Evolutionary conservation across 371 early-diverging fungal genomes (phyloP).

Genomic region (Mucor racemosus): DNA sequence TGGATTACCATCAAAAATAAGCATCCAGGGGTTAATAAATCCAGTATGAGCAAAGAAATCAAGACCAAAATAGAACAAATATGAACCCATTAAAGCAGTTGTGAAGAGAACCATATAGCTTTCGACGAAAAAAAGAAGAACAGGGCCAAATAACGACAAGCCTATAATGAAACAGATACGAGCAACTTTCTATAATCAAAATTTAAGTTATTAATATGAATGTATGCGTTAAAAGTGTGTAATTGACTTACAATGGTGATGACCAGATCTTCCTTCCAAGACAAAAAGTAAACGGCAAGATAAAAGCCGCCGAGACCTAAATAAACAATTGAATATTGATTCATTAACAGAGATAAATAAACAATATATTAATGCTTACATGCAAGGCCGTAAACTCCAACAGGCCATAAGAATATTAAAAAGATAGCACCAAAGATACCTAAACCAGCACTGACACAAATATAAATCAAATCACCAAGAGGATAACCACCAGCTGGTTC

Average conservation of each 20-base stretch:
- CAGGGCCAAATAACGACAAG: slow-evolving; percentile 34
- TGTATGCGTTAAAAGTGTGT: not conserved
- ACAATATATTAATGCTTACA: slow-evolving; percentile 1
- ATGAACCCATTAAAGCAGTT: slow-evolving; percentile 52
- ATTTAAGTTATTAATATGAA: not conserved
- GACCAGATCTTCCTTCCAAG: slow-evolving; percentile 49
- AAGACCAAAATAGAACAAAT: slow-evolving; percentile 54
- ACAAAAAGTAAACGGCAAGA: slow-evolving; percentile 49
- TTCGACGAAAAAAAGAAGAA: slow-evolving; percentile 39
- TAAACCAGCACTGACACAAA: slow-evolving; percentile 50
- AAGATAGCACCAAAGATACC: slow-evolving; percentile 43
- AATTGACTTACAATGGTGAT: slow-evolving; percentile 44
- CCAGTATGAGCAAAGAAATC: slow-evolving; percentile 62
- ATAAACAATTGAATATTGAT: not conserved
- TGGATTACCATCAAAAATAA: slow-evolving; percentile 48
- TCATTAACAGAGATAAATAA: too few relatives aligned
- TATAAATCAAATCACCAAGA: slow-evolving; percentile 43
- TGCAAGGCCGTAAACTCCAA: slow-evolving; percentile 22
- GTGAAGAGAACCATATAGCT: slow-evolving; percentile 46
- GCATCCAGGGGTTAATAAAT: slow-evolving; percentile 50
- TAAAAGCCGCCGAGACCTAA: slow-evolving; percentile 44
- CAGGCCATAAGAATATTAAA: slow-evolving; percentile 40
- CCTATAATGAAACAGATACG: slow-evolving; percentile 52
- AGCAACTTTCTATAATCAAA: slow-evolving; percentile 42
- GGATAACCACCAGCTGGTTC: slow-evolving; percentile 51